Conservation (phyloP, 305 asterid species). For the Euphrasia arctica region DNA sequence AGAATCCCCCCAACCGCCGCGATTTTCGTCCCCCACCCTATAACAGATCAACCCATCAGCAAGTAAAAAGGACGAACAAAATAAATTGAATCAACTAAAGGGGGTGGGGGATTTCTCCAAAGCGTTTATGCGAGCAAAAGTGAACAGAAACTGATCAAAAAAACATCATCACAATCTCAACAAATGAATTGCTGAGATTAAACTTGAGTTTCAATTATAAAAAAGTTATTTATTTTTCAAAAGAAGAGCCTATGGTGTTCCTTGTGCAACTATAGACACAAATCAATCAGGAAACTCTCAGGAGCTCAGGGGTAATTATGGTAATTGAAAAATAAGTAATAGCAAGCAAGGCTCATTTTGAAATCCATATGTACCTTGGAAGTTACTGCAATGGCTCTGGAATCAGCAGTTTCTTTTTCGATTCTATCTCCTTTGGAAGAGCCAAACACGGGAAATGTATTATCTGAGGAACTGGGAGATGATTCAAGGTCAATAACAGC, state of each 20-base stretch:
- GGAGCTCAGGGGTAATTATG: neutral
- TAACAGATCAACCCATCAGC: slow-evolving; percentile 40
- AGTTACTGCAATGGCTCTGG: slow-evolving; percentile 8
- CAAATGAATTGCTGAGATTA: neutral
- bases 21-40: slow-evolving; percentile 61
- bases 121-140: neutral
- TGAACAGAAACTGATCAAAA: neutral
- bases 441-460: slow-evolving; percentile 35
- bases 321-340: neutral
- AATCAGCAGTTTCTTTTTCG: slow-evolving; percentile 71
- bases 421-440: slow-evolving; percentile 45
- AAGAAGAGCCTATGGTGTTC: too few species aligned
- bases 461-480: slow-evolving; percentile 69
- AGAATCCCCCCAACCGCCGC: slow-evolving; percentile 69
- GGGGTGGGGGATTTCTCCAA: neutral
- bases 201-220: neutral
- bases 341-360: neutral
- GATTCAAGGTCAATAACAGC: slow-evolving; percentile 69
- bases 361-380: slow-evolving; percentile 51
- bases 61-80: neutral
- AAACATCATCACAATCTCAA: neutral
- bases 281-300: neutral
- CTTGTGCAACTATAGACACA: neutral
- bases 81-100: neutral
- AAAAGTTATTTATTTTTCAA: too few species aligned